These are phyloP conservation scores for Phytophthora syringae DNA, from an alignment of 352 stramenopile species.

Conservation along the genomic window DNA sequence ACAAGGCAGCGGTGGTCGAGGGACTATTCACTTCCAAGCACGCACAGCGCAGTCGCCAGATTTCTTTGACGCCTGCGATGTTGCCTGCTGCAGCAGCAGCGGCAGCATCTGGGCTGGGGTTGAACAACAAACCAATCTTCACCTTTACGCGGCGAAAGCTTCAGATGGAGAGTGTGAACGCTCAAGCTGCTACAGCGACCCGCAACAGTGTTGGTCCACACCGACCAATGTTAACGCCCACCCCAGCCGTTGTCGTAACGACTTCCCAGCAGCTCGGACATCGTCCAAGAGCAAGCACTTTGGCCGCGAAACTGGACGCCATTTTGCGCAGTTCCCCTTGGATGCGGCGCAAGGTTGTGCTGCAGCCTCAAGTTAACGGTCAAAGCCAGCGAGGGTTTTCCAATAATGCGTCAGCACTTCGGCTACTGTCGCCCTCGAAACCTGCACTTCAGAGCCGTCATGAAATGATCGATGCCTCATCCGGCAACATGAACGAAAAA, in stretches of 20 bases:
- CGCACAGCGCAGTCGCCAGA: conserved; percentile 30
- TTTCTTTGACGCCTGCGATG: conserved; percentile 32
- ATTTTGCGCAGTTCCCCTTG: conserved; percentile 62
- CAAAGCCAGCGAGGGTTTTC: conserved; percentile 23
- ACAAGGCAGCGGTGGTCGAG: conserved; percentile 14
- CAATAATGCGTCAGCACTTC: conserved; percentile 16
- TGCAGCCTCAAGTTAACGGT: conserved; percentile 42
- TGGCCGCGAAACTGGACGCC: conserved; percentile 67
- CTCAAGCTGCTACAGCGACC: not conserved
- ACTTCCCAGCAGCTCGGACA: conserved; percentile 31
- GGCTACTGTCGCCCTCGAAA: conserved; percentile 8
- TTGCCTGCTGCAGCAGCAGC: conserved; percentile 26
- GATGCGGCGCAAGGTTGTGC: conserved; percentile 65
- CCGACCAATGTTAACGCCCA: conserved; percentile 1
- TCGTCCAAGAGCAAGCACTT: conserved; percentile 38
- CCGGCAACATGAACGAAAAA: conserved; percentile 14
- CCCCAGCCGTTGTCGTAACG: conserved; percentile 1
- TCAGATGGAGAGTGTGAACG: conserved; percentile 21
- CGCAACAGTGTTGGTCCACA: not conserved
- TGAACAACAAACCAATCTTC: conserved; percentile 35
- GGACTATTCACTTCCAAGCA: conserved; percentile 37
- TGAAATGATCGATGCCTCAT: conserved; percentile 9
- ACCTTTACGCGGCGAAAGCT: conserved; percentile 36
- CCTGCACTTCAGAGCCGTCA: conserved; percentile 12
- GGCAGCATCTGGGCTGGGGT: conserved; percentile 18